These are phyloP conservation scores for Melaleuca alternifolia DNA, from an alignment of 345 rosid species.

Conservation along the genomic window DNA sequence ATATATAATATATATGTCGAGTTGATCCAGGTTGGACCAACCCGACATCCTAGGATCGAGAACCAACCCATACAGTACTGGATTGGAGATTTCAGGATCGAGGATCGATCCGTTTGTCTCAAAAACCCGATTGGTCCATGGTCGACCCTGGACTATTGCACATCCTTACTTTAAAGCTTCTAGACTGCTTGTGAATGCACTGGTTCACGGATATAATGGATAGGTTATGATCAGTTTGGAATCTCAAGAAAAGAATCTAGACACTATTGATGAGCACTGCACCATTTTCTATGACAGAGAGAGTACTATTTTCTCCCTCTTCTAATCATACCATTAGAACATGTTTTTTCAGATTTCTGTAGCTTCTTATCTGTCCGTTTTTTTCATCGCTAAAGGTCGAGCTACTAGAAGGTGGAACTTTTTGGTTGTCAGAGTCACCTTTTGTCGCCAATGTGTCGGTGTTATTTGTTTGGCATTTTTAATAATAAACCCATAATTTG, in stretches of 20 bases:
- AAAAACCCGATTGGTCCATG: too few species aligned
- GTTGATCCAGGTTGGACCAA: too few species aligned
- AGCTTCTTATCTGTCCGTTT: neutral
- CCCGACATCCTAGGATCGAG: too few species aligned
- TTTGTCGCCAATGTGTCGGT: neutral
- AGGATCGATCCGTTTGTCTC: too few species aligned
- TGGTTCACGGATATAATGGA: neutral
- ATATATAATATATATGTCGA: too few species aligned
- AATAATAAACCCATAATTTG: neutral
- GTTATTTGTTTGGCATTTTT: too few species aligned
- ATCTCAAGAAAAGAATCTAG: slow-evolving; percentile 82
- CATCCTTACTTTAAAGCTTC: too few species aligned
- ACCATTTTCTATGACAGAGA: slow-evolving; percentile 92
- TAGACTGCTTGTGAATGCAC: neutral
- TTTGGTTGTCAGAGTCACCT: slow-evolving; percentile 98
- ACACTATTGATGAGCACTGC: slow-evolving; percentile 70
- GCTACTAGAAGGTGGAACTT: slow-evolving; percentile 91
- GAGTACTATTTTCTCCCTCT: slow-evolving; percentile 23
- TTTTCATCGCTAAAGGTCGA: slow-evolving; percentile 68
- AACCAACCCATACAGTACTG: too few species aligned
- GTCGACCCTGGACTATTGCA: too few species aligned
- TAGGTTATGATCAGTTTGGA: slow-evolving; percentile 89
- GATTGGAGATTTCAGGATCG: too few species aligned
- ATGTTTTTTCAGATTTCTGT: neutral
- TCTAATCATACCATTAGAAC: neutral